These are phyloP conservation scores for Bryum argenteum DNA, from an alignment of 225 moss, liverwort and hornwort genomes.

Conservation along the genomic window DNA sequence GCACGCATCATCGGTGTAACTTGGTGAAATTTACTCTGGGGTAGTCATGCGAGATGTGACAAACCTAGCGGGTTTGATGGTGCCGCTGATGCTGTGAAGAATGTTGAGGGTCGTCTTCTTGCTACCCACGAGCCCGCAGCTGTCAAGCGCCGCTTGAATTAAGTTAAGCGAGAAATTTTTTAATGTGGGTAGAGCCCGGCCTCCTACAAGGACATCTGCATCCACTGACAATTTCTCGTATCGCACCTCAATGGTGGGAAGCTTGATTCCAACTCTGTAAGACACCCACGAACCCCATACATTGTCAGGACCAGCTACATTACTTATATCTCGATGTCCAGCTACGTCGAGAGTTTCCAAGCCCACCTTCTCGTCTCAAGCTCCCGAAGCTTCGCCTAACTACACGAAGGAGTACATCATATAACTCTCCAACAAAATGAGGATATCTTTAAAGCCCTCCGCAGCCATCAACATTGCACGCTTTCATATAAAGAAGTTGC, in stretches of 20 bases:
- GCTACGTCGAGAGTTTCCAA: no score
- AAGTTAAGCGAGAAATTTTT: conserved; percentile 57
- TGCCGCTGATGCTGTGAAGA: conserved; percentile 67
- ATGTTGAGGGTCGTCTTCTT: conserved; percentile 69
- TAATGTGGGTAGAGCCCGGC: conserved; percentile 56
- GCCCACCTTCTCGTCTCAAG: not conserved
- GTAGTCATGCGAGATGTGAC: not conserved
- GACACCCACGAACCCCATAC: not conserved
- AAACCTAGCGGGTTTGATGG: conserved; percentile 69
- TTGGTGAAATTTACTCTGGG: no score
- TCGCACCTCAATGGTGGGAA: conserved; percentile 64
- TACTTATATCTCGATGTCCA: no score
- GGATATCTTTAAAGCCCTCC: no score
- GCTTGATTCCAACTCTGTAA: conserved; percentile 59
- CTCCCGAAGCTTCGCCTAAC: not conserved
- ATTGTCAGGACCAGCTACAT: not conserved
- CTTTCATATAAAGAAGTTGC: no score
- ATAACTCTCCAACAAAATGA: no score
- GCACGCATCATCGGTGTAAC: not conserved
- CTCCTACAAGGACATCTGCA: conserved; percentile 50
- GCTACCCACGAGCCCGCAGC: conserved; percentile 42
- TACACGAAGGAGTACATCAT: no score
- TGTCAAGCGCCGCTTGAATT: conserved; percentile 39
- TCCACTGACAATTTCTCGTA: conserved; percentile 57
- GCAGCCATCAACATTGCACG: no score